phyloP scores from a whole-genome alignment of 2,329 filamentous ascomycete species.

The Meredithiella fracta region DNA sequence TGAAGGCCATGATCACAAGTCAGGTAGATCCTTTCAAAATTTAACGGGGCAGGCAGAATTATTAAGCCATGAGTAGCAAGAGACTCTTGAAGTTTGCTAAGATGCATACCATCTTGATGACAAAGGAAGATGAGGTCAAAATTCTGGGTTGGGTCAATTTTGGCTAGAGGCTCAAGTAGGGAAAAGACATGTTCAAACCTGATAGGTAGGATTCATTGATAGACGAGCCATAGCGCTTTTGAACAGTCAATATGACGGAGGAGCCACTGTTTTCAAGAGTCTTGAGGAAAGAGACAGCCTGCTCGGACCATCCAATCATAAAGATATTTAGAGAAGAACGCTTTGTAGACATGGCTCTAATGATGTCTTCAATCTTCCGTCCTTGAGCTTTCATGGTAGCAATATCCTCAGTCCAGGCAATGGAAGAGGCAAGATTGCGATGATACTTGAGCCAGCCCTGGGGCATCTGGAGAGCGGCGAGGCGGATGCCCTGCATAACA shows the following conservation, averaged over 20 bases:
- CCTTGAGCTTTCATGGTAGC: constrained; percentile 16
- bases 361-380: constrained; percentile 17
- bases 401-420: constrained; percentile 30
- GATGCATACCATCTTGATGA: constrained; percentile 6
- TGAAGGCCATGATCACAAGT: constrained; percentile 1
- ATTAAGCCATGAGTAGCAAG: constrained; percentile 5
- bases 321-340: constrained; percentile 24
- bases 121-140: constrained; percentile 6
- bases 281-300: not conserved
- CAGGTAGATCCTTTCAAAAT: not conserved
- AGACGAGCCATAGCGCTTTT: not conserved
- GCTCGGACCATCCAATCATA: constrained; percentile 21
- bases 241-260: not conserved
- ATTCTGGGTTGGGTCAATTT: too few relatives aligned
- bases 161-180: not conserved
- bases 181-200: not conserved
- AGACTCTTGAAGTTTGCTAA: not conserved
- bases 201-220: not conserved
- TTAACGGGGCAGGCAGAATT: not conserved
- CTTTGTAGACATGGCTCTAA: constrained; percentile 25
- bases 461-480: constrained; percentile 19
- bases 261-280: not conserved
- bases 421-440: constrained; percentile 31
- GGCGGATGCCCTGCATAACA: constrained; percentile 28
- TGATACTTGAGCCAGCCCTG: constrained; percentile 31